Conservation (phyloP, 2,329 filamentous ascomycete genomes). For the Onygena corvina region DNA sequence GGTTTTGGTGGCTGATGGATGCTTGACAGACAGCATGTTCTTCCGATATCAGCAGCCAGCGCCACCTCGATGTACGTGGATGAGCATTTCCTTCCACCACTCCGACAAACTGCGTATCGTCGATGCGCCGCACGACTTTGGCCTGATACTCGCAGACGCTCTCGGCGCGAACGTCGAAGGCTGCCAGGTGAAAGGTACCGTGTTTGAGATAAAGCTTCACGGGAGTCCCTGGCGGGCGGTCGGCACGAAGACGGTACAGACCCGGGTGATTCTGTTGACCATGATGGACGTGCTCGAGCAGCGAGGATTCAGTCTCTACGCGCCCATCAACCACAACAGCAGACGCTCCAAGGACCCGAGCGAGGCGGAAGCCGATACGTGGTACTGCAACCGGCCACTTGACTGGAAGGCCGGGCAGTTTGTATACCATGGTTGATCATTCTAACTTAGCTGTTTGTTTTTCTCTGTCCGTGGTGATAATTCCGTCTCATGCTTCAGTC, state of each 20-base stretch:
- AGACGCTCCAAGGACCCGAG: conserved; percentile 12
- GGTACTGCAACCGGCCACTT: conserved; percentile 10
- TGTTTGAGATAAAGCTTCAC: conserved; percentile 25
- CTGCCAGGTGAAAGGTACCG: conserved; percentile 14
- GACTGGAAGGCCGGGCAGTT: conserved; percentile 9
- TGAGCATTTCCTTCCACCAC: conserved; percentile 27
- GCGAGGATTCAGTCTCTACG: conserved; percentile 31
- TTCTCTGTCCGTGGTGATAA: no score
- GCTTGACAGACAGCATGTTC: conserved; percentile 30
- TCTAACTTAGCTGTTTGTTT: not conserved
- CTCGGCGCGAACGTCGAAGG: conserved; percentile 12
- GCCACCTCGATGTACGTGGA: conserved; percentile 29
- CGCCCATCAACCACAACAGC: conserved; percentile 27
- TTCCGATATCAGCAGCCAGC: conserved; percentile 28
- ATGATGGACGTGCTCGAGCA: conserved; percentile 27
- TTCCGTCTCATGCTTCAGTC: no score
- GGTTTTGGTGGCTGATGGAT: not conserved
- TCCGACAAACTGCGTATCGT: conserved; percentile 25
- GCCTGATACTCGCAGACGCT: conserved; percentile 14
- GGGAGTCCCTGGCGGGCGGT: conserved; percentile 25
- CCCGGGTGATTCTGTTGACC: conserved; percentile 25
- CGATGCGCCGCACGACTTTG: conserved; percentile 20
- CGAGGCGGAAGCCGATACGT: conserved; percentile 7
- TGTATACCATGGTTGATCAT: conserved; percentile 7
- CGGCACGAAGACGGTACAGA: conserved; percentile 28